Evolutionary conservation across 2,329 filamentous ascomycete genomes (phyloP).

Genomic region (Didymella segeticola): DNA sequence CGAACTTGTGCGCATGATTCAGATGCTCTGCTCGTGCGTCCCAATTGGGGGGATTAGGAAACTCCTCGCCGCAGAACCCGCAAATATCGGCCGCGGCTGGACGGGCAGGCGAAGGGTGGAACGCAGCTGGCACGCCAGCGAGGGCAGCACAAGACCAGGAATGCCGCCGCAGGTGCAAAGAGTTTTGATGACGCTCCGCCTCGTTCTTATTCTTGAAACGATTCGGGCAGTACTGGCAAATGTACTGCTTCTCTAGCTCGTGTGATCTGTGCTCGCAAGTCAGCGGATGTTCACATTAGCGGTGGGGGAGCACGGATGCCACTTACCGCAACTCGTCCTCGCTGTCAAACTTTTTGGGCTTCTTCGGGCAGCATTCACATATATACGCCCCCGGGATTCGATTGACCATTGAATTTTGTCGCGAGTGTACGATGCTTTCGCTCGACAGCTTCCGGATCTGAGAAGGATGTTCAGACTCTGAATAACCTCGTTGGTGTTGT

Average conservation of each 20-base stretch:
- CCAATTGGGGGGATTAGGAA: constrained; percentile 87
- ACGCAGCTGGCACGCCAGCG: constrained; percentile 74
- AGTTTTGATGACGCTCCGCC: constrained; percentile 94
- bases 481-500: constrained; percentile 51
- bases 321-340: constrained; percentile 82
- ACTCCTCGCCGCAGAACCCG: constrained; percentile 95
- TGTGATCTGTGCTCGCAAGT: constrained; percentile 67
- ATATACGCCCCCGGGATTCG: constrained; percentile 69
- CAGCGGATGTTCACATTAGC: constrained; percentile 30
- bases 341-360: constrained; percentile 92
- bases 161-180: constrained; percentile 86
- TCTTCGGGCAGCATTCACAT: constrained; percentile 96
- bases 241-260: constrained; percentile 95
- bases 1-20: constrained; percentile 91
- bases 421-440: constrained; percentile 53
- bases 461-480: constrained; percentile 48
- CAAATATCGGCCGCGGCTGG: constrained; percentile 75
- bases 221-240: constrained; percentile 89
- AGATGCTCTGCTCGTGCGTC: constrained; percentile 85
- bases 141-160: constrained; percentile 97
- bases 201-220: constrained; percentile 99
- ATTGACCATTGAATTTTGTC: constrained; percentile 55
- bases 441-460: constrained; percentile 57
- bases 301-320: constrained; percentile 33
- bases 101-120: constrained; percentile 77